Evolutionary conservation across 805 yeast genomes (phyloP).

Genomic region (Tetrapisispora namnaoensis): DNA sequence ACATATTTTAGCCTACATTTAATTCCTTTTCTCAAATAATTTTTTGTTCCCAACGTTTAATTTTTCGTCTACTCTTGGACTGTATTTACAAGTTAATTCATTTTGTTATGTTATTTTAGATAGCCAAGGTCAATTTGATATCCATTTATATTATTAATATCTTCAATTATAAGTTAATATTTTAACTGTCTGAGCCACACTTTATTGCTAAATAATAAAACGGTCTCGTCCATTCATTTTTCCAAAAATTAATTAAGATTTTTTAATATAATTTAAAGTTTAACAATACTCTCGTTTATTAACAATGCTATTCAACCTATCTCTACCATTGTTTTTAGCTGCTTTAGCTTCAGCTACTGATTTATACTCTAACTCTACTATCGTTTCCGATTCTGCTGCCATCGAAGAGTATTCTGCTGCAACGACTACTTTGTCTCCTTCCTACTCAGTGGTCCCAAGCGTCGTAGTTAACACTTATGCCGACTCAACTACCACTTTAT

Average conservation of each 20-base stretch:
- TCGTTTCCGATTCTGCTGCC: background rate
- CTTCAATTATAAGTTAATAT: background rate
- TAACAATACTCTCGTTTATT: background rate
- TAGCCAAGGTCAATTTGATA: background rate
- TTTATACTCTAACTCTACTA: slow-evolving; percentile 9
- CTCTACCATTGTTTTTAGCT: slow-evolving; percentile 1
- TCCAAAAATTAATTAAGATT: background rate
- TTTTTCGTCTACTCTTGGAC: too few relatives aligned
- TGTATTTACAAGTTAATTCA: too few relatives aligned
- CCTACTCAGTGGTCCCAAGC: slow-evolving; percentile 10
- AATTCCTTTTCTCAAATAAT: too few relatives aligned
- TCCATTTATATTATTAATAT: background rate
- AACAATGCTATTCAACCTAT: background rate
- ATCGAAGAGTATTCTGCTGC: background rate
- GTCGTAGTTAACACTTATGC: slow-evolving; percentile 9
- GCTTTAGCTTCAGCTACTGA: slow-evolving; percentile 7
- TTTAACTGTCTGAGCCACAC: slow-evolving; percentile 3
- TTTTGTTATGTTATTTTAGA: too few relatives aligned
- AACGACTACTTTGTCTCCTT: slow-evolving; percentile 16
- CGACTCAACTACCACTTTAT: slow-evolving; percentile 14
- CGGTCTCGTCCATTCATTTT: slow-evolving; percentile 6
- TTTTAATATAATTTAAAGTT: background rate
- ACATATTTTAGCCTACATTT: too few relatives aligned
- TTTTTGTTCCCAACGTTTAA: too few relatives aligned
- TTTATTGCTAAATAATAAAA: slow-evolving; percentile 1